Evolutionary conservation across 2,329 filamentous ascomycete species (phyloP).

Genomic region (Aspergillus sp.): DNA sequence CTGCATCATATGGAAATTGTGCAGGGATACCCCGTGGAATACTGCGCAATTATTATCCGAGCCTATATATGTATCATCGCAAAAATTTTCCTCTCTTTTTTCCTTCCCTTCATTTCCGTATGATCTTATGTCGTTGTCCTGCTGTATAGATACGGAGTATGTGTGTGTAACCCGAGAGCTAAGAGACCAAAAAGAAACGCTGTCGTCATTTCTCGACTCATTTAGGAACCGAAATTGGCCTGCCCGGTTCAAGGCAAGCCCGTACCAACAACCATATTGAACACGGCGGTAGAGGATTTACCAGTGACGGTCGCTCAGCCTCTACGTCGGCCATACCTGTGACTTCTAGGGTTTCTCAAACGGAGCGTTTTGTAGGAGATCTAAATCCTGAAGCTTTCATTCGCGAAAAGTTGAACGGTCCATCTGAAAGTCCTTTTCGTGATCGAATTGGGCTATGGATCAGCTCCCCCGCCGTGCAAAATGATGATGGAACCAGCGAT

Average conservation of each 20-base stretch:
- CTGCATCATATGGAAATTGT: too few relatives aligned
- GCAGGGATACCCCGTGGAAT: too few relatives aligned
- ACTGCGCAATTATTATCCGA: too few relatives aligned
- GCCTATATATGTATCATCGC: too few relatives aligned
- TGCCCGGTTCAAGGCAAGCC: too few relatives aligned
- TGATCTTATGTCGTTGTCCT: too few relatives aligned
- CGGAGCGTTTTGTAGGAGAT: constrained; percentile 36
- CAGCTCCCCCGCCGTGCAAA: constrained; percentile 14
- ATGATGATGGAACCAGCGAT: constrained; percentile 2
- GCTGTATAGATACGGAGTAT: too few relatives aligned
- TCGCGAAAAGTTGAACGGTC: constrained; percentile 24
- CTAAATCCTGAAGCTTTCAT: constrained; percentile 38
- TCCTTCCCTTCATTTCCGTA: too few relatives aligned
- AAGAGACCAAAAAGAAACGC: constrained; percentile 22
- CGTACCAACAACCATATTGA: background rate
- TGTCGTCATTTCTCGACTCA: constrained; percentile 21
- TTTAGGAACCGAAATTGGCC: constrained; percentile 5
- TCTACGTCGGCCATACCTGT: constrained; percentile 3
- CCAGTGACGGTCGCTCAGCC: background rate
- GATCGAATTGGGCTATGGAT: constrained; percentile 31
- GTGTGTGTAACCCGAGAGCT: background rate
- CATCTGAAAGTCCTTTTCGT: constrained; percentile 18
- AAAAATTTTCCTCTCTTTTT: too few relatives aligned
- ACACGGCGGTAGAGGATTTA: background rate
- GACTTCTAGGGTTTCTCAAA: constrained; percentile 7